A percentile compares a stretch with the other conserved stretches of the same genome.
Conservation (phyloP, 1,139 yeast genomes). For the Yamadazyma conglobata region DNA sequence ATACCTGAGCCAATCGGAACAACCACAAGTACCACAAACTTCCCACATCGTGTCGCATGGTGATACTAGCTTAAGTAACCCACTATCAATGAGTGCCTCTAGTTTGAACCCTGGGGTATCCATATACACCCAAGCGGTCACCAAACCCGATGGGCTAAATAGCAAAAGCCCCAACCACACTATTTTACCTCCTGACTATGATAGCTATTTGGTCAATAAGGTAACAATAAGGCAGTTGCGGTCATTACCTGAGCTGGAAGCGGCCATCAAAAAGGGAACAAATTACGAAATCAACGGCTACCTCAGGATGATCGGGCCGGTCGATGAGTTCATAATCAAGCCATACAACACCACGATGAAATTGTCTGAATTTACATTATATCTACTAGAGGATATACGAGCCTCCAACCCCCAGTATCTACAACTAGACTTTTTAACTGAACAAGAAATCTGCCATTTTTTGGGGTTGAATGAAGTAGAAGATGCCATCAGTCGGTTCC, state of each 20-base stretch:
- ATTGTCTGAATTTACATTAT: constrained; percentile 22
- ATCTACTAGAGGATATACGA: constrained; percentile 15
- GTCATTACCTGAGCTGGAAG: constrained; percentile 12
- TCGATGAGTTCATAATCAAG: constrained; percentile 23
- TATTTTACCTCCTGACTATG: constrained; percentile 9
- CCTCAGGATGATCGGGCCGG: constrained; percentile 19
- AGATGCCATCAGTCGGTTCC: constrained; percentile 15
- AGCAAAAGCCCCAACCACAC: no score
- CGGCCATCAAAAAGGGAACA: constrained; percentile 11
- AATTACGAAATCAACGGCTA: constrained; percentile 20
- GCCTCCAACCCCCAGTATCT: constrained; percentile 9
- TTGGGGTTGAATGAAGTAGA: constrained; percentile 27
- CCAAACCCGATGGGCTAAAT: no score
- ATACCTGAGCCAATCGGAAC: neutral
- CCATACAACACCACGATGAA: constrained; percentile 31
- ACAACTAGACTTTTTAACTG: constrained; percentile 23
- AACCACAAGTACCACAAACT: constrained; percentile 1
- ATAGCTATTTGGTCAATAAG: constrained; percentile 16
- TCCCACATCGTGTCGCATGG: no score
- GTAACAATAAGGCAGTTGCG: constrained; percentile 12
- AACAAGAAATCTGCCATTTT: constrained; percentile 26
- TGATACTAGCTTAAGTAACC: no score
- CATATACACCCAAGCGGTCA: no score
- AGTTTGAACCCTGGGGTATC: no score
- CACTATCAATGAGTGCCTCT: no score